phyloP scores from a whole-genome alignment of 257 asterid genomes.

The Solanum corneliomulleri region DNA sequence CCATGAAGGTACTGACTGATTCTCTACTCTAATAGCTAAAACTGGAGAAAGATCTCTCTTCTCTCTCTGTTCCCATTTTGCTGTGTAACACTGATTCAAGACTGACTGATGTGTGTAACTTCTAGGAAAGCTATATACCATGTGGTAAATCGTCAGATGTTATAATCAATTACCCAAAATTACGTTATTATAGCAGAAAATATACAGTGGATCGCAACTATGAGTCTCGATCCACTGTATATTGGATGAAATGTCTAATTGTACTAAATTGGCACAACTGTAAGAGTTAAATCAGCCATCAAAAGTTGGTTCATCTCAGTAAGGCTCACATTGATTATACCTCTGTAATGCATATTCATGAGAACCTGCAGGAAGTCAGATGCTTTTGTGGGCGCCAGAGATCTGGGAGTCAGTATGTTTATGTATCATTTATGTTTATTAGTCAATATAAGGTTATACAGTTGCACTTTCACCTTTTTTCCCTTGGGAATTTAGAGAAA shows the following conservation, averaged over 20 bases:
- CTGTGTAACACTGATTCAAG: background rate
- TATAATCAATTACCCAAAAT: background rate
- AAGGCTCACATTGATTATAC: background rate
- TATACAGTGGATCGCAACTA: background rate
- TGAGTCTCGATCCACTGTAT: background rate
- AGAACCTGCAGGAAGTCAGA: background rate
- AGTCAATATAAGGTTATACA: background rate
- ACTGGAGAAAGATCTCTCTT: background rate
- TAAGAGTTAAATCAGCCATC: background rate
- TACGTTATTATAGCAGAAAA: background rate
- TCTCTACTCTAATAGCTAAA: background rate
- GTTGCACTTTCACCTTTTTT: background rate
- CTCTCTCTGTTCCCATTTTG: background rate
- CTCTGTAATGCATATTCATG: background rate
- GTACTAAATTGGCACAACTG: background rate
- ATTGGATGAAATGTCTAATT: background rate
- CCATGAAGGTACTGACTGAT: constrained; percentile 8
- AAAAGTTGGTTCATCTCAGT: background rate
- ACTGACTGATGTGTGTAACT: background rate
- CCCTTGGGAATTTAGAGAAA: background rate
- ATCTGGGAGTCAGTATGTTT: background rate
- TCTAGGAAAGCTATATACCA: background rate
- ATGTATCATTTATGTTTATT: background rate
- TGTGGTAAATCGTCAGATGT: background rate
- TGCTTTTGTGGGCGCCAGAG: background rate